Evolutionary conservation across 2,329 filamentous ascomycete genomes (phyloP).

Genomic region (Penicillium freii): DNA sequence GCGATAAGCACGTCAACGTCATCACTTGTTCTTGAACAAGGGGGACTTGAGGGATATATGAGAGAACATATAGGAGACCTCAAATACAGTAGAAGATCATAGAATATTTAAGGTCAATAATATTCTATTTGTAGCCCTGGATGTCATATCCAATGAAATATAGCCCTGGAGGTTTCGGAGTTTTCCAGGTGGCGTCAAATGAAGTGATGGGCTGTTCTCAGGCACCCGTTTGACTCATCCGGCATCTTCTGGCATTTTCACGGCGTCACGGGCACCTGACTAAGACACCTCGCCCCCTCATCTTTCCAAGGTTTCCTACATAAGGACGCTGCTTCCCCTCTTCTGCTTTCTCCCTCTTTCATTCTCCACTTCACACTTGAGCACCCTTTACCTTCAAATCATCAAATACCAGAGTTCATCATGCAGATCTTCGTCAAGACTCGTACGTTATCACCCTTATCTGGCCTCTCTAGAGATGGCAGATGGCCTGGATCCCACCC

Average conservation of each 20-base stretch:
- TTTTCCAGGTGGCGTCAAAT: slow-evolving; percentile 20
- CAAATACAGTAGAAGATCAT: not conserved
- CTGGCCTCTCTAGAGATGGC: not conserved
- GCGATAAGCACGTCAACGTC: slow-evolving; percentile 27
- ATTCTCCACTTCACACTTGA: slow-evolving; percentile 6
- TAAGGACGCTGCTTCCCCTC: slow-evolving; percentile 31
- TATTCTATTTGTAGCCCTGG: not conserved
- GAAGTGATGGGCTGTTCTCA: slow-evolving; percentile 15
- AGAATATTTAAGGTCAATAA: not conserved
- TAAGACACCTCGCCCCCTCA: slow-evolving; percentile 30
- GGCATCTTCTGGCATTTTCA: slow-evolving; percentile 16
- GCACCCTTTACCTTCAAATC: slow-evolving; percentile 16
- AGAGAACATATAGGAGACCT: not conserved
- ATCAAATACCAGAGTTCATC: slow-evolving; percentile 37
- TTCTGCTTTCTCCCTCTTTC: slow-evolving; percentile 23
- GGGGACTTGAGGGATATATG: not conserved
- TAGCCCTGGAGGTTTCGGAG: not conserved
- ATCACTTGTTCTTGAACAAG: slow-evolving; percentile 7
- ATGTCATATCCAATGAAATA: not conserved
- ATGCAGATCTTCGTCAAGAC: slow-evolving; percentile 99
- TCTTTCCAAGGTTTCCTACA: slow-evolving; percentile 24
- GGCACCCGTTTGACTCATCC: slow-evolving; percentile 27
- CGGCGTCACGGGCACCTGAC: slow-evolving; percentile 19
- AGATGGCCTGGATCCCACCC: not conserved
- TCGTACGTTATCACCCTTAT: slow-evolving; percentile 58